Percentiles rank a stretch among this genome's conserved stretches.
phyloP scores from a whole-genome alignment of 257 asterid genomes.

The Penstemon newberryi region DNA sequence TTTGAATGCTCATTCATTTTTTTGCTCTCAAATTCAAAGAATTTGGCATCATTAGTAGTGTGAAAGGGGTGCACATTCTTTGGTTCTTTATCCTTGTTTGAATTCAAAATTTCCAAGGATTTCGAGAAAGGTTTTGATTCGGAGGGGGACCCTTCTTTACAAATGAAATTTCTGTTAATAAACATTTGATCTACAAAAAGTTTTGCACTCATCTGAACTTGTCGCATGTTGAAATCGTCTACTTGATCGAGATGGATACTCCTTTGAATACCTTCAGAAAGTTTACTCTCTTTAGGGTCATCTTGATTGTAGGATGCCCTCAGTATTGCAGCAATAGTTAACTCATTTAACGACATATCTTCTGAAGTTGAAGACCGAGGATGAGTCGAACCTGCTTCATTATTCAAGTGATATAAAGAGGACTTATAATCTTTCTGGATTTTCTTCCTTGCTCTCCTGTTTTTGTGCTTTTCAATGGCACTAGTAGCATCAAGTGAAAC shows the following conservation, averaged over 20 bases:
- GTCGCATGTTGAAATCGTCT: constrained; percentile 41
- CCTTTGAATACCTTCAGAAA: constrained; percentile 25
- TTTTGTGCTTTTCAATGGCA: constrained; percentile 30
- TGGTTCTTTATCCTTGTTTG: constrained; percentile 48
- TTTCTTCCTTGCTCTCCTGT: constrained; percentile 32
- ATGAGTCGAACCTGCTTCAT: constrained; percentile 22
- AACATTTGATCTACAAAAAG: constrained; percentile 56
- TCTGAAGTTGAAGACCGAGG: constrained; percentile 38
- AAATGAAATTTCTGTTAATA: constrained; percentile 35
- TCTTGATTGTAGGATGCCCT: constrained; percentile 44
- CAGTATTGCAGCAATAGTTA: constrained; percentile 42
- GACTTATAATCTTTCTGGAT: constrained; percentile 27
- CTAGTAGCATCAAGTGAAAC: constrained; percentile 19
- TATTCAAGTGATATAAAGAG: constrained; percentile 21
- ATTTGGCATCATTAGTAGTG: constrained; percentile 7
- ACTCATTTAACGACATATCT: constrained; percentile 35
- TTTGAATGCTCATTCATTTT: constrained; percentile 28
- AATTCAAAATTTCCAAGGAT: constrained; percentile 53
- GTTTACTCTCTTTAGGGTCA: constrained; percentile 31
- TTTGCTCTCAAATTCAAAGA: constrained; percentile 23
- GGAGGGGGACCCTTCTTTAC: constrained; percentile 26
- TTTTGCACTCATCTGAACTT: constrained; percentile 55
- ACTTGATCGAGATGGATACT: constrained; percentile 29
- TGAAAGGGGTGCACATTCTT: constrained; percentile 28
- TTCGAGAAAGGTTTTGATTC: constrained; percentile 52